phyloP scores from a whole-genome alignment of 176 grass and related monocot species.

The Eragrostis nindensis region DNA sequence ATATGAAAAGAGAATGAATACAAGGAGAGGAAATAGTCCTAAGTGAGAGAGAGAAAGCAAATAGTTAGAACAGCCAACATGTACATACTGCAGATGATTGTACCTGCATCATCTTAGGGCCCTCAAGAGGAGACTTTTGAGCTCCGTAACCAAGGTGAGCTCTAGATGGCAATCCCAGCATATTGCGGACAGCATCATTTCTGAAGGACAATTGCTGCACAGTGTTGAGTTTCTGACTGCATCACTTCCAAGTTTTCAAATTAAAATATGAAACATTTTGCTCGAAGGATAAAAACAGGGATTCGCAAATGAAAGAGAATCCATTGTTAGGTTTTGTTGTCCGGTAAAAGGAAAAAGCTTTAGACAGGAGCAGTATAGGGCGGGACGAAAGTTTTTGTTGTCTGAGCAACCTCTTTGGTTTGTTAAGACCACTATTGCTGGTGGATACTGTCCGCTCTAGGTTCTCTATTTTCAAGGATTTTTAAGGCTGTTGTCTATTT shows the following conservation, averaged over 20 bases:
- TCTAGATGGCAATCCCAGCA: constrained; percentile 63
- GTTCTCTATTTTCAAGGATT: constrained; percentile 2
- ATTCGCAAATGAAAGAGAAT: constrained; percentile 8
- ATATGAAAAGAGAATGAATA: neutral
- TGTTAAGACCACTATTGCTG: neutral
- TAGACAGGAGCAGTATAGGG: neutral
- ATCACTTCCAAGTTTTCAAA: constrained; percentile 12
- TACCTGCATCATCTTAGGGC: constrained; percentile 47
- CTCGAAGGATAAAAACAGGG: neutral
- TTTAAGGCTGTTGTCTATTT: neutral
- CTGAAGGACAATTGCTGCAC: constrained; percentile 77
- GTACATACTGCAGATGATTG: neutral
- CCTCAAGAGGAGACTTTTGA: constrained; percentile 26
- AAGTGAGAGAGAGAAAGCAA: neutral
- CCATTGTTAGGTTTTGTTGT: neutral
- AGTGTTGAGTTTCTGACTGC: constrained; percentile 16
- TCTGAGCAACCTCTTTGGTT: constrained; percentile 9
- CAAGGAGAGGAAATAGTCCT: neutral
- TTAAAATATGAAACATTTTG: constrained; percentile 31
- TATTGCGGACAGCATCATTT: constrained; percentile 53
- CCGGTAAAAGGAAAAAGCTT: neutral
- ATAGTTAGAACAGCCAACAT: constrained; percentile 13
- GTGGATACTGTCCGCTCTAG: neutral
- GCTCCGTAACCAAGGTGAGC: constrained; percentile 25
- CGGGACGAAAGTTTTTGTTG: neutral